Evolutionary conservation across 441 rosid species (phyloP).

Genomic region (Brassica hybrid): DNA sequence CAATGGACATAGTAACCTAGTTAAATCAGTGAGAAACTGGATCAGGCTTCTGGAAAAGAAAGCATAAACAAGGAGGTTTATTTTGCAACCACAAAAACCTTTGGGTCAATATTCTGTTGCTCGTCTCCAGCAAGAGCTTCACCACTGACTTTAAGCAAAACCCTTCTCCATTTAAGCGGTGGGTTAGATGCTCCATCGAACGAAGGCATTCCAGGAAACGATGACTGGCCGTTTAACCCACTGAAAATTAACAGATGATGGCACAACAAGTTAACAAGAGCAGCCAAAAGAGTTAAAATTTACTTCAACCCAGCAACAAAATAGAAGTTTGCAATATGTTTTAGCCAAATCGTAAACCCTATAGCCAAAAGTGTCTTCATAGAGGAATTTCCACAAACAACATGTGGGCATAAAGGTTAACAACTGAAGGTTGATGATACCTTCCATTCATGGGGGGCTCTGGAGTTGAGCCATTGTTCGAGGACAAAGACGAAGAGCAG

Average conservation of each 20-base stretch:
- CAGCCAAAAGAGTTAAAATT: background rate
- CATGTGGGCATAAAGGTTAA: constrained; percentile 10
- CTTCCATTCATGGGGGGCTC: constrained; percentile 47
- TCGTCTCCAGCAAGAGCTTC: constrained; percentile 96
- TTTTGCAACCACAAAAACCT: constrained; percentile 48
- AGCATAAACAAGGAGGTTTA: background rate
- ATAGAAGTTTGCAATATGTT: background rate
- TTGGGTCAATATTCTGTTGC: constrained; percentile 81
- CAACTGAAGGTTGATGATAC: background rate
- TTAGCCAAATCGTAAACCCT: background rate
- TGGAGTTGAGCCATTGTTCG: constrained; percentile 50
- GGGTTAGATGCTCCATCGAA: constrained; percentile 56
- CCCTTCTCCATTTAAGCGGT: constrained; percentile 84
- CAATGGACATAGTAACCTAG: constrained; percentile 90
- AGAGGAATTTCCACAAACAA: constrained; percentile 56
- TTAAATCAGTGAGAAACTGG: constrained; percentile 12
- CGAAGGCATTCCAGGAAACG: constrained; percentile 58
- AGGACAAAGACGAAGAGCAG: constrained; percentile 50
- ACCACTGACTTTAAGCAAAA: constrained; percentile 92
- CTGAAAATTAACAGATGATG: constrained; percentile 11
- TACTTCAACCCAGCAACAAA: background rate
- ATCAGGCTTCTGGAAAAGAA: constrained; percentile 23
- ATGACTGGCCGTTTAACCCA: constrained; percentile 53
- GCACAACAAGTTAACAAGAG: background rate
- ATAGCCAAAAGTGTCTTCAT: constrained; percentile 33